Base-by-base conservation (phyloP, 805 yeast genomes). In the Saturnispora halmiae region DNA sequence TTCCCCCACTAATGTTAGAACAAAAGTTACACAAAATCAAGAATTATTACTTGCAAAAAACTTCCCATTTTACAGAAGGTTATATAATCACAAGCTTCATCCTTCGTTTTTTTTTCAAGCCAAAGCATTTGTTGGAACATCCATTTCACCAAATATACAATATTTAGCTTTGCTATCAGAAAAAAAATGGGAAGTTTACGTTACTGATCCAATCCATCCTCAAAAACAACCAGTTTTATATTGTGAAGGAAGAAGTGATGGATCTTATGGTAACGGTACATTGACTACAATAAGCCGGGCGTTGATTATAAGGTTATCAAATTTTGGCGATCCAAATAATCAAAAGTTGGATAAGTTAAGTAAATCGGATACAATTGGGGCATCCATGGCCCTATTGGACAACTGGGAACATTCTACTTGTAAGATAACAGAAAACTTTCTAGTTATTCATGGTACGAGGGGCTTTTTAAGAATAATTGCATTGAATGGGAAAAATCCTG, bases 61-160 rank as follows among this genome's bases (percentile, higher is more conserved):
- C 51, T 87, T 85, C 60, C 96, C 96, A 0, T 74, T 77, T 41
- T 83, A 81, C 54, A 69, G 95, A 44, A 79, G 73, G 46, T 67
- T 73, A 37, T 66, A 69, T 37, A 75, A 75, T 33, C 70, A 69
- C 52, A 61, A 66, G 21, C 73, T 80, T 0, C 79, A 75, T 43
- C 56, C 56, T 19, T 59, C 76, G 7, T 63, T 74, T 41, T 61
- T 75, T 25, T 55, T 72, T 37, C 61, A 71, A 26, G 63, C 75
- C 38, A 64, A 70, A 61, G 46, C 70, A 49, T 63, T 72, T 54
- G 66, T 77, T 48, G 63, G 77, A 59, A 58, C 86, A 40, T 69
- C 82, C 44, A 67, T 76, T 34, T 69, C 92, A 7, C 77, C 79
- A 8, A 82, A 77, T 51, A 66, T 80, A 30, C 70, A 78, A 4